phyloP scores from a whole-genome alignment of 2,329 filamentous ascomycete genomes.

The Westerdykella aurantiaca region DNA sequence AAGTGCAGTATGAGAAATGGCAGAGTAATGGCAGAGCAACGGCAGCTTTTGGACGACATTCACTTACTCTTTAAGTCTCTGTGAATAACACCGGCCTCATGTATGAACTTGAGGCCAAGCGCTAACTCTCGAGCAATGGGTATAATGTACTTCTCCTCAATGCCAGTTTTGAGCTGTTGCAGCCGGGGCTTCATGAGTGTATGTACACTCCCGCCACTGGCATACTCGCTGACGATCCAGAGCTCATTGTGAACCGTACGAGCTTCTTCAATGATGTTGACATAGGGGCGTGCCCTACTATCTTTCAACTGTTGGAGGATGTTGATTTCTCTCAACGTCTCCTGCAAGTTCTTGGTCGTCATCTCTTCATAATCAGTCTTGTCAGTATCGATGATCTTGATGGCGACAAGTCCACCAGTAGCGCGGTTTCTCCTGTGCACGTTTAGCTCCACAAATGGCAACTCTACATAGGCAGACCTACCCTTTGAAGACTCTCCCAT shows the following conservation, averaged over 20 bases:
- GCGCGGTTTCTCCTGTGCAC: conserved; percentile 33
- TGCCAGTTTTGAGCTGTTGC: conserved; percentile 20
- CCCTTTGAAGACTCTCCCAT: conserved; percentile 68
- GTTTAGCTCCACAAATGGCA: conserved; percentile 12
- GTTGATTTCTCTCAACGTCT: conserved; percentile 57
- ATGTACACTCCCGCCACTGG: conserved; percentile 73
- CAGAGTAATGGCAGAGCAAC: no score
- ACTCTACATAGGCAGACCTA: conserved; percentile 17
- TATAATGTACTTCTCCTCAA: conserved; percentile 58
- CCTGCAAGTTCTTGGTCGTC: conserved; percentile 40
- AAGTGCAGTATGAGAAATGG: no score
- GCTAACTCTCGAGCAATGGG: conserved; percentile 60
- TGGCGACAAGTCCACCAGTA: conserved; percentile 55
- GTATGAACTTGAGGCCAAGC: conserved; percentile 54
- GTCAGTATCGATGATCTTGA: conserved; percentile 82
- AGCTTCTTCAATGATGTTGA: conserved; percentile 76
- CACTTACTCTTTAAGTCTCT: conserved; percentile 56
- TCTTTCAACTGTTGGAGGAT: conserved; percentile 68
- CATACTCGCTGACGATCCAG: conserved; percentile 87
- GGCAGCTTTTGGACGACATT: not conserved
- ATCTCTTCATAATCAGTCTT: conserved; percentile 56
- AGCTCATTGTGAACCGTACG: conserved; percentile 71
- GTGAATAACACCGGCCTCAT: conserved; percentile 62
- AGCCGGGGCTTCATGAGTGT: conserved; percentile 52
- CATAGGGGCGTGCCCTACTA: conserved; percentile 71